phyloP scores from a whole-genome alignment of 768 basidiomycete species.

The Sarcodon aspratus region DNA sequence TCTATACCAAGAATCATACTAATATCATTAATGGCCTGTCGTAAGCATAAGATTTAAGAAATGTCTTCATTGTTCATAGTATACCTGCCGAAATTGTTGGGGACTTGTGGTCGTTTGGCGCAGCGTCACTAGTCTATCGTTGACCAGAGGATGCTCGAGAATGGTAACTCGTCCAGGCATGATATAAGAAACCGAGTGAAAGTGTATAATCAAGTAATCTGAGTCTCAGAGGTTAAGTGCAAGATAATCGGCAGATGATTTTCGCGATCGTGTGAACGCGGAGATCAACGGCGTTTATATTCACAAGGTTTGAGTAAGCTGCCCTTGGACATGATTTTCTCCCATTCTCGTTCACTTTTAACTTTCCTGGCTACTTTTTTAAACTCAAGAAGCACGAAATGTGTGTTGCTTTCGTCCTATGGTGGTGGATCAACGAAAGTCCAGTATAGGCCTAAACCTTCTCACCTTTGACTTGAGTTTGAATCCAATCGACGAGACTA shows the following conservation, averaged over 20 bases:
- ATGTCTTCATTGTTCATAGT: slow-evolving; percentile 1
- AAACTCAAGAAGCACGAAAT: slow-evolving; percentile 82
- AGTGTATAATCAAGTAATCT: too few species aligned
- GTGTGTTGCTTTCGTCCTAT: slow-evolving; percentile 73
- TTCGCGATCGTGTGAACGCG: background rate
- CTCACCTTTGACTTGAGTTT: slow-evolving; percentile 53
- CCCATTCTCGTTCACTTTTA: slow-evolving; percentile 52
- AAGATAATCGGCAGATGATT: too few species aligned
- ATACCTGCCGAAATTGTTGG: slow-evolving; percentile 74
- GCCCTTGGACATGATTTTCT: slow-evolving; percentile 36
- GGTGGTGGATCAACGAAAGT: background rate
- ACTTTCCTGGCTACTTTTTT: slow-evolving; percentile 39
- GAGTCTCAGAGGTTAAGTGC: too few species aligned
- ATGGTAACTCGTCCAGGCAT: slow-evolving; percentile 30
- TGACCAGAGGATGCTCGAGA: slow-evolving; percentile 61
- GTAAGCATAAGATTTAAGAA: background rate
- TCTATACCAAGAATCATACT: slow-evolving; percentile 77
- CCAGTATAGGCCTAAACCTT: slow-evolving; percentile 3
- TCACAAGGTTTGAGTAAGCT: slow-evolving; percentile 76
- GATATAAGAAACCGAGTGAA: slow-evolving; percentile 12
- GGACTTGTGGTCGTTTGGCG: slow-evolving; percentile 46
- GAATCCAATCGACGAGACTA: slow-evolving; percentile 67
- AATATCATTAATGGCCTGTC: slow-evolving; percentile 63
- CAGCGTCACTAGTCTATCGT: slow-evolving; percentile 62
- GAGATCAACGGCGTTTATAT: slow-evolving; percentile 71